These are phyloP conservation scores for Rutstroemia sp. DNA, from an alignment of 2,329 filamentous ascomycete species.

Conservation along the genomic window DNA sequence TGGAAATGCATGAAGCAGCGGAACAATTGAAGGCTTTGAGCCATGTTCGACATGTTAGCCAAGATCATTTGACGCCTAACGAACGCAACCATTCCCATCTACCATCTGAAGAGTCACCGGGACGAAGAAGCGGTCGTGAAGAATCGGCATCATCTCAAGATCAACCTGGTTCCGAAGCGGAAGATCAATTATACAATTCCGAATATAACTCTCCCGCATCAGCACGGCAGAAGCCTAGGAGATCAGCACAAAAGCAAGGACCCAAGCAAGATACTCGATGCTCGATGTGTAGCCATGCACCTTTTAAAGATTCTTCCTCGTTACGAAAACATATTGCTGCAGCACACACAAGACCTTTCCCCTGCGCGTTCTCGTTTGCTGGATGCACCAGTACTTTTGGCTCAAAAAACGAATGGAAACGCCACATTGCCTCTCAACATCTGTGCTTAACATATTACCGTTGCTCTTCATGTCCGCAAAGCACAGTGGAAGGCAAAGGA, in stretches of 20 bases:
- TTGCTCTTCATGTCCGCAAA: conserved; percentile 53
- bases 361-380: conserved; percentile 78
- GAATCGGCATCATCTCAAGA: conserved; percentile 36
- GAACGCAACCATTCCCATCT: conserved; percentile 29
- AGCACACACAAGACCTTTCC: conserved; percentile 66
- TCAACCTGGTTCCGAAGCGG: conserved; percentile 33
- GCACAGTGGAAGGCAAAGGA: conserved; percentile 46
- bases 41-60: conserved; percentile 50
- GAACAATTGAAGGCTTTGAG: conserved; percentile 60
- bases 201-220: conserved; percentile 30
- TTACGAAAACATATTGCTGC: conserved; percentile 60
- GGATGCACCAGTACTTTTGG: conserved; percentile 78
- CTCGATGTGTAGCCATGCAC: conserved; percentile 52
- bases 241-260: conserved; percentile 30
- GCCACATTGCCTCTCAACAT: conserved; percentile 87
- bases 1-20: conserved; percentile 61
- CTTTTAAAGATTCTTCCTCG: conserved; percentile 60
- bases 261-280: conserved; percentile 55
- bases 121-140: conserved; percentile 32
- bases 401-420: conserved; percentile 97
- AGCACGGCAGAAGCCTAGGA: conserved; percentile 26
- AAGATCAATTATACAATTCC: conserved; percentile 32
- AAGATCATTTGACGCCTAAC: conserved; percentile 32
- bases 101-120: conserved; percentile 27
- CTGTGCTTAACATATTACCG: conserved; percentile 61